Percentiles rank a stretch among this genome's conserved stretches.
phyloP scores from a whole-genome alignment of 345 rosid genomes.

The Eucalyptus pumila region DNA sequence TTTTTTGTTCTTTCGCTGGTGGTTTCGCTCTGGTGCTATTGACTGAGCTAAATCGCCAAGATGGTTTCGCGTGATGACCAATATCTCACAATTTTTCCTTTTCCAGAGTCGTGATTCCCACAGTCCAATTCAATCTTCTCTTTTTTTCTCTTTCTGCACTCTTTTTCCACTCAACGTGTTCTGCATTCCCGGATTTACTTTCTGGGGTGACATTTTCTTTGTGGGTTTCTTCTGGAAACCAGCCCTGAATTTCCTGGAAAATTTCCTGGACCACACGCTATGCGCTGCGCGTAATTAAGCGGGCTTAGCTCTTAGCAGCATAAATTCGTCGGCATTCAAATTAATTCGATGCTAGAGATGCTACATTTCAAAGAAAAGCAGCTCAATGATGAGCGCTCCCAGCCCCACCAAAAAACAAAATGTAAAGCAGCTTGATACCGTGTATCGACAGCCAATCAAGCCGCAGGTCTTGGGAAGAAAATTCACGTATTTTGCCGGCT shows the following conservation, averaged over 20 bases:
- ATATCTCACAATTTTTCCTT: neutral
- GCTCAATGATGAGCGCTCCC: neutral
- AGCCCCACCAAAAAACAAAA: neutral
- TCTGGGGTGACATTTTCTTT: neutral
- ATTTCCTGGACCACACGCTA: neutral
- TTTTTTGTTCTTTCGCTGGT: neutral
- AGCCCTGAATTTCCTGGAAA: neutral
- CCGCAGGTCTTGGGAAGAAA: neutral
- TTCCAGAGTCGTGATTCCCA: neutral
- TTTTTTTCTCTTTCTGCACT: neutral
- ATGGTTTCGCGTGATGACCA: neutral
- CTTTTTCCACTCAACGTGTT: neutral
- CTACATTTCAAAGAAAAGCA: neutral
- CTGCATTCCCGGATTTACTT: neutral
- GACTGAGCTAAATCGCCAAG: neutral
- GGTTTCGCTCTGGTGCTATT: neutral
- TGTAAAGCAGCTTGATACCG: neutral
- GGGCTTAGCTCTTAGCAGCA: neutral
- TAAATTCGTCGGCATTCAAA: neutral
- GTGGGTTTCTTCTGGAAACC: neutral
- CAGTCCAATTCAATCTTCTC: neutral
- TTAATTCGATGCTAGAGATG: neutral
- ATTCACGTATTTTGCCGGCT: neutral
- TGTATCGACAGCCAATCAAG: neutral
- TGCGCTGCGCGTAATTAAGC: neutral